These are phyloP conservation scores for Epichloe festucae DNA, from an alignment of 2,329 filamentous ascomycete genomes.

Conservation along the genomic window DNA sequence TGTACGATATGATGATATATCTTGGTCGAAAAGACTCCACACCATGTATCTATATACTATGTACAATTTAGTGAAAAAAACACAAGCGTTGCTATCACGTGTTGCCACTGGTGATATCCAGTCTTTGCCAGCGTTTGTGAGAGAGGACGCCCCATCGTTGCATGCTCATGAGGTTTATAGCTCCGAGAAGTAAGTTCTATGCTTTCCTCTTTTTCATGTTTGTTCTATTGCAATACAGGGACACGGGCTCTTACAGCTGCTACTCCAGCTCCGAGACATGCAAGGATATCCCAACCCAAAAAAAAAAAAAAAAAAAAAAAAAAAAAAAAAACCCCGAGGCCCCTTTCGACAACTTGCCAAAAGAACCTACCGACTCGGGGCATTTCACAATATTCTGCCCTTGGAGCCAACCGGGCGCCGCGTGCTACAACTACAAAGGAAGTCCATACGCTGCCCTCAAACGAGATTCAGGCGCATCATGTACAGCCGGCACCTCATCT, in stretches of 20 bases:
- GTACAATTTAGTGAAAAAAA: background rate
- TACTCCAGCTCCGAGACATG: background rate
- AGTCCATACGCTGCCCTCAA: background rate
- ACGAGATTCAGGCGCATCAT: background rate
- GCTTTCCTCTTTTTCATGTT: background rate
- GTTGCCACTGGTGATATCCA: no score
- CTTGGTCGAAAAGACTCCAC: background rate
- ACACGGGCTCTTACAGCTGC: background rate
- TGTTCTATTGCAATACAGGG: background rate
- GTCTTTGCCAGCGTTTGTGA: no score
- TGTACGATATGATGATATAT: background rate
- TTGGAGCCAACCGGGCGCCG: background rate
- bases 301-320: background rate
- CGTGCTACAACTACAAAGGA: background rate
- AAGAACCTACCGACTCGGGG: constrained; percentile 14
- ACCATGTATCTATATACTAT: background rate
- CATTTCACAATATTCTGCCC: constrained; percentile 56
- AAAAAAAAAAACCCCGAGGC: background rate
- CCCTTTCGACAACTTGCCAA: background rate
- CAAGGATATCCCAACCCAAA: background rate
- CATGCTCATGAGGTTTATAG: no score
- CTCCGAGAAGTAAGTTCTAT: background rate
- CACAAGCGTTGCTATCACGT: background rate
- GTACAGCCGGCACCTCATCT: background rate
- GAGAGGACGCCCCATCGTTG: no score